Percentiles rank a stretch among this genome's conserved stretches.
These are phyloP conservation scores for Cyberlindnera samutprakarnensis DNA, from an alignment of 805 yeast species.

Conservation along the genomic window DNA sequence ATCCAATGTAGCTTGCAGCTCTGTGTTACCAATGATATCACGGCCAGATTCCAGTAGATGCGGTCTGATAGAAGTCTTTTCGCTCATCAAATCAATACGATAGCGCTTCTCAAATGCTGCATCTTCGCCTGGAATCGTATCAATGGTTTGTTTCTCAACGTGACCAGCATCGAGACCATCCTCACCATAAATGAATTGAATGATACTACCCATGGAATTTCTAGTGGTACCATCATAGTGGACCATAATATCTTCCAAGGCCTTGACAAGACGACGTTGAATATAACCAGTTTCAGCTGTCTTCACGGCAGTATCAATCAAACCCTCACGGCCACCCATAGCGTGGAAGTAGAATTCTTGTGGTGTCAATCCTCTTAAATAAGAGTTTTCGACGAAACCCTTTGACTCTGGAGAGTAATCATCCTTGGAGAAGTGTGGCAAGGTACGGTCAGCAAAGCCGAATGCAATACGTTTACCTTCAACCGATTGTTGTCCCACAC, in stretches of 20 bases:
- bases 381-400: conserved; percentile 97
- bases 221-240: conserved; percentile 98
- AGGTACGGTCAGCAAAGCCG: conserved; percentile 92
- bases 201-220: conserved; percentile 92
- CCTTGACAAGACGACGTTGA: conserved; percentile 96
- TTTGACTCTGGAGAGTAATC: conserved; percentile 98
- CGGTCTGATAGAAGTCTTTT: conserved; percentile 55
- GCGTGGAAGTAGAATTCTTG: conserved; percentile 99
- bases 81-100: conserved; percentile 77
- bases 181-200: conserved; percentile 96
- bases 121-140: conserved; percentile 91
- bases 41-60: conserved; percentile 80
- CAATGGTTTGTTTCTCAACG: conserved; percentile 93
- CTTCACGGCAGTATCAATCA: conserved; percentile 98
- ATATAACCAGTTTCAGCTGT: conserved; percentile 99
- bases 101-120: conserved; percentile 75
- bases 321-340: conserved; percentile 99
- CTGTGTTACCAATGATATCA: conserved; percentile 84
- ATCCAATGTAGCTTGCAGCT: conserved; percentile 73
- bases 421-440: conserved; percentile 97
- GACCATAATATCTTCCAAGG: conserved; percentile 94
- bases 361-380: conserved; percentile 94
- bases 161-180: conserved; percentile 99
- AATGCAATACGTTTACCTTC: conserved; percentile 99
- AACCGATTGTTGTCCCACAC: conserved; percentile 99